phyloP scores from a whole-genome alignment of 163 green algal genomes.

The Chlamydomonas reinhardtii region DNA sequence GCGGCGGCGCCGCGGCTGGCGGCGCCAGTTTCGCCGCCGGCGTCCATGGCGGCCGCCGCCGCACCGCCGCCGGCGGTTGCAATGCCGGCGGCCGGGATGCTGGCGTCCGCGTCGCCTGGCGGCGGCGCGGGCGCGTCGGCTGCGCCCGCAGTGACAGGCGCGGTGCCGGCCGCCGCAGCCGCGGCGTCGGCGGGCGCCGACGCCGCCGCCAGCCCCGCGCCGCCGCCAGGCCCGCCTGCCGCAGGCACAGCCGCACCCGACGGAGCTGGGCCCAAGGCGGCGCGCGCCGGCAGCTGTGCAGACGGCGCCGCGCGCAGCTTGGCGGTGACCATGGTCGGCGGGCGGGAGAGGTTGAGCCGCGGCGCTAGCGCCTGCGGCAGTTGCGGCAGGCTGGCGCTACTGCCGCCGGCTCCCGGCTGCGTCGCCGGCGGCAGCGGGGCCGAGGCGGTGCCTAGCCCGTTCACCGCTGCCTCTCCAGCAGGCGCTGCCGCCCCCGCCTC shows the following conservation, averaged over 20 bases:
- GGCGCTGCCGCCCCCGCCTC: neutral
- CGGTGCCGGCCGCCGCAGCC: neutral
- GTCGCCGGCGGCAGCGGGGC: neutral
- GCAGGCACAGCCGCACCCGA: neutral
- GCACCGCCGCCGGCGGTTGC: too few relatives aligned
- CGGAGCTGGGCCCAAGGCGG: neutral
- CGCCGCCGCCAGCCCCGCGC: neutral
- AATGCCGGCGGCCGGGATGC: neutral
- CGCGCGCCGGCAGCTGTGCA: conserved; percentile 20
- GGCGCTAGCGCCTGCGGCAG: conserved; percentile 28
- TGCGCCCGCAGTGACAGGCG: too few relatives aligned
- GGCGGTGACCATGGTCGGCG: conserved; percentile 21
- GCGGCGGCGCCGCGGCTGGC: neutral
- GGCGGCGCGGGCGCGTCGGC: too few relatives aligned
- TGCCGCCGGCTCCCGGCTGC: neutral
- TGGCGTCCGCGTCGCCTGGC: neutral
- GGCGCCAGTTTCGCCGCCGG: neutral
- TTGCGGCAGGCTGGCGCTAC: conserved; percentile 14
- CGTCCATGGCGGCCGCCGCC: neutral
- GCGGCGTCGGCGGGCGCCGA: neutral
- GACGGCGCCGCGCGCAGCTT: conserved; percentile 38
- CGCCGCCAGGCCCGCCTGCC: neutral
- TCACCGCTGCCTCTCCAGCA: neutral
- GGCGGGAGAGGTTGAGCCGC: neutral
- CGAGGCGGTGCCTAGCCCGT: neutral